phyloP scores from a whole-genome alignment of 306 rosid species.

The Cicer yamashitae region DNA sequence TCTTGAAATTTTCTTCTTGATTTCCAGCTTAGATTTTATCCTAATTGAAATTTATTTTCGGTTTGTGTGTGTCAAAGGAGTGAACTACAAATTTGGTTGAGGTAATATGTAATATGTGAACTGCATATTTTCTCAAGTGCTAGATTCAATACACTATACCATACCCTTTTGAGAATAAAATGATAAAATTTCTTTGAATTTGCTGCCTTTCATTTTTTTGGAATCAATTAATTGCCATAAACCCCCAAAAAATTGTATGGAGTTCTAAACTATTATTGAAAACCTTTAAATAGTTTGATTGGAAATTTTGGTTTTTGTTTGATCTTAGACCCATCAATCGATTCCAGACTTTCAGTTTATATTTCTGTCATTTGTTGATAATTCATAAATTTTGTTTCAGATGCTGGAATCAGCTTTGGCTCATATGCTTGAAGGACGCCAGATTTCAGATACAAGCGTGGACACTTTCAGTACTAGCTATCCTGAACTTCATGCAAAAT shows the following conservation, averaged over 20 bases:
- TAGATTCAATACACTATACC: not conserved
- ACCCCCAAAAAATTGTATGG: not conserved
- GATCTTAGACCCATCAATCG: not conserved
- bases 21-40: constrained; percentile 21
- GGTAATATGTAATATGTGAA: constrained; percentile 11
- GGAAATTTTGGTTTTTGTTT: constrained; percentile 26
- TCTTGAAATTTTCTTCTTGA: constrained; percentile 23
- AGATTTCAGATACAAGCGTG: constrained; percentile 53
- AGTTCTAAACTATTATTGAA: not conserved
- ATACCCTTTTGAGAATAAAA: not conserved
- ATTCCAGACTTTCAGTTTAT: constrained; percentile 8
- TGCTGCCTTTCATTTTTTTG: constrained; percentile 29
- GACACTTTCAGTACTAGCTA: constrained; percentile 53
- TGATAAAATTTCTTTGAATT: constrained; percentile 13
- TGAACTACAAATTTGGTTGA: not conserved
- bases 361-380: constrained; percentile 26
- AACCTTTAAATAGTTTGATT: constrained; percentile 11
- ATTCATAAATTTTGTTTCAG: constrained; percentile 53
- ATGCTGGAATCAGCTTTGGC: constrained; percentile 81
- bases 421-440: constrained; percentile 86
- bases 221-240: constrained; percentile 1
- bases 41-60: constrained; percentile 11
- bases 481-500: constrained; percentile 72
- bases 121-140: not conserved
- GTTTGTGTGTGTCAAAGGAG: constrained; percentile 16